Base-by-base conservation (phyloP, 1,284 basidiomycete genomes). In the Cryptococcus deneoformans region DNA sequence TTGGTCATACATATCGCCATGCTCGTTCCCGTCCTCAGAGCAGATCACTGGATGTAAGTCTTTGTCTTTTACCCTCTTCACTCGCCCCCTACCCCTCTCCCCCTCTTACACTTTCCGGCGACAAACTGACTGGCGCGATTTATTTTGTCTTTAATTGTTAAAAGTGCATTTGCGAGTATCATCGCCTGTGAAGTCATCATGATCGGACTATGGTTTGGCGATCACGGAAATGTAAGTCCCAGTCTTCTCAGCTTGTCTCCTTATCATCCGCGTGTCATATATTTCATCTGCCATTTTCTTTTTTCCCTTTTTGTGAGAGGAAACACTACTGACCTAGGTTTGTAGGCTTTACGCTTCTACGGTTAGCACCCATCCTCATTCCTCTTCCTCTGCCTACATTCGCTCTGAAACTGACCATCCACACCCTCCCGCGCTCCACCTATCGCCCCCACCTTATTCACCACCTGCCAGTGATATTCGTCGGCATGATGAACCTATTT, bases 161-260 rank as follows among this genome's bases (percentile, higher is more conserved):
- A 6, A 53, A 77, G 75, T 7, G 74, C 75, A 2, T 77, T 73
- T 52, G 66, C 66, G 5, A 76, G 75, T 52, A 73, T 77, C 46
- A 65, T 75, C 10, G 46, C 61, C 1, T 70, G 70, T 48, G 75
- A 77, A 53, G 73, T 63, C 0, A 53, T 79, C 16, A 66, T 79
- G 54, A 71, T 79, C 35, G 77, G 76, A 1, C 49, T 79, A 5
- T 78, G 77, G 77, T 79, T 77, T 53, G 73, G 69, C 0, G 71
- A 73, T 53, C 76, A 79, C 58, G 77, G 76, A 16, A 77, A 70
- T 62, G 73, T 76, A 12, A 57, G 69, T 67, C 12, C 35, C 34
- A 14, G 11, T 42, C 12, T 42, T 10, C 20, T 8, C 7, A 20
- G n/a, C 35, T 11, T 50, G 7, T 45, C 29, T 29, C 29, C 29